phyloP scores from a whole-genome alignment of 495 filamentous ascomycete species.

The Trypethelium eluteriae region DNA sequence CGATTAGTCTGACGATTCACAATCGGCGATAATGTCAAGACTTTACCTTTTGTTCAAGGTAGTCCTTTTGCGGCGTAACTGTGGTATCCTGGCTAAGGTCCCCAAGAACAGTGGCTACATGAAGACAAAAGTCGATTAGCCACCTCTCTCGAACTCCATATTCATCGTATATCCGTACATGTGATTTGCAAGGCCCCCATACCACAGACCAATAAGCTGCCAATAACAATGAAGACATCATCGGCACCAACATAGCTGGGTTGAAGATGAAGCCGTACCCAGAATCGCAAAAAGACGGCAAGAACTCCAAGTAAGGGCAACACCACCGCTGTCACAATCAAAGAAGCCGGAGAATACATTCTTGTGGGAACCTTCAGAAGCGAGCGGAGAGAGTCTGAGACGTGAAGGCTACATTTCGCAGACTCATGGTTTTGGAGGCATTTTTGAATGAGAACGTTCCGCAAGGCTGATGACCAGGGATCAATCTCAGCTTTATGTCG shows the following conservation, averaged over 20 bases:
- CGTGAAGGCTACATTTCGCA: not conserved
- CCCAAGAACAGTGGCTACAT: not conserved
- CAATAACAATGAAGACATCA: conserved; percentile 5
- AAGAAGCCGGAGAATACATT: not conserved
- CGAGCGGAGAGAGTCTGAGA: not conserved
- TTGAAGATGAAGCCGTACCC: not conserved
- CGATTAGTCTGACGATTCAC: not conserved
- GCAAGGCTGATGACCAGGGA: not conserved
- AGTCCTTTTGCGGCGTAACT: not conserved
- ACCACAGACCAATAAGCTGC: not conserved
- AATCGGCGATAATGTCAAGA: not conserved
- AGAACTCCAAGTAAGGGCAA: not conserved
- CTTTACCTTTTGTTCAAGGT: conserved; percentile 4
- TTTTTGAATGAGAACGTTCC: not conserved
- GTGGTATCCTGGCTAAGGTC: conserved; percentile 6
- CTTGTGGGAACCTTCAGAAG: not conserved
- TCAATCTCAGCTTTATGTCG: not conserved
- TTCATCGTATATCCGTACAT: not conserved
- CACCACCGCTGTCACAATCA: not conserved
- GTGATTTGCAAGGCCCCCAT: conserved; percentile 6
- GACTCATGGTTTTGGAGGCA: not conserved
- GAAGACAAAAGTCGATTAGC: not conserved
- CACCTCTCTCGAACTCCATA: not conserved
- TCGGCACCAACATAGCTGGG: conserved; percentile 1
- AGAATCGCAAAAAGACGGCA: not conserved